A percentile compares a stretch with the other conserved stretches of the same genome.
These are phyloP conservation scores for Vitis amurensis DNA, from an alignment of 164 flowering plant genomes.

Conservation along the genomic window DNA sequence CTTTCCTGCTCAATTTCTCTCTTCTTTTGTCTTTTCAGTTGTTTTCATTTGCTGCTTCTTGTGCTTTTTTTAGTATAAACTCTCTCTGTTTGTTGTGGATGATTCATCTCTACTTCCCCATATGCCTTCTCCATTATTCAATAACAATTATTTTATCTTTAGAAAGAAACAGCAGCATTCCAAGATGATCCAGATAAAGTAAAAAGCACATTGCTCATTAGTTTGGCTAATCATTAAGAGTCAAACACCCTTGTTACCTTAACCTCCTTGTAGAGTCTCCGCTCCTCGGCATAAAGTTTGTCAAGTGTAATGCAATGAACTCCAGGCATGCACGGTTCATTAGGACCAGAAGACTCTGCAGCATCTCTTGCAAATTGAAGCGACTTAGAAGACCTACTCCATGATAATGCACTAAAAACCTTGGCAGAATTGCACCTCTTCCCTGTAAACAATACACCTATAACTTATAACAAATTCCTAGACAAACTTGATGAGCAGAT, in stretches of 20 bases:
- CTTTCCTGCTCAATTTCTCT: too few species aligned
- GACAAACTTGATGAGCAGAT: neutral
- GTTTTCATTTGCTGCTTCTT: too few species aligned
- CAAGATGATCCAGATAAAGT: too few species aligned
- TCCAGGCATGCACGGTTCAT: conserved; percentile 78
- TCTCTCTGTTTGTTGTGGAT: too few species aligned
- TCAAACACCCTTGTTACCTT: conserved; percentile 48
- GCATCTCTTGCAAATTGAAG: conserved; percentile 54
- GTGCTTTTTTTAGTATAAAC: too few species aligned
- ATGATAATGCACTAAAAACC: conserved; percentile 78
- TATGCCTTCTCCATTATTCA: too few species aligned
- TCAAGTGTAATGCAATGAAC: conserved; percentile 73
- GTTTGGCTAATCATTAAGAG: neutral
- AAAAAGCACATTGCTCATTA: too few species aligned
- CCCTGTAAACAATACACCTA: conserved; percentile 40
- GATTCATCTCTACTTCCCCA: too few species aligned
- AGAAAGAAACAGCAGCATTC: too few species aligned
- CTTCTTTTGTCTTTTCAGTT: too few species aligned
- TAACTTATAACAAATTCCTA: neutral
- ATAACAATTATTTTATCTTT: too few species aligned
- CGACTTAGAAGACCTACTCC: conserved; percentile 86
- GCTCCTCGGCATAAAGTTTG: conserved; percentile 64
- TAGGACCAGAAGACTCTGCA: conserved; percentile 25
- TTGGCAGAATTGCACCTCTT: conserved; percentile 69
- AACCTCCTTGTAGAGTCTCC: conserved; percentile 66